Conservation (phyloP, 768 basidiomycete species). For the Dacryopinax primogenitus region DNA sequence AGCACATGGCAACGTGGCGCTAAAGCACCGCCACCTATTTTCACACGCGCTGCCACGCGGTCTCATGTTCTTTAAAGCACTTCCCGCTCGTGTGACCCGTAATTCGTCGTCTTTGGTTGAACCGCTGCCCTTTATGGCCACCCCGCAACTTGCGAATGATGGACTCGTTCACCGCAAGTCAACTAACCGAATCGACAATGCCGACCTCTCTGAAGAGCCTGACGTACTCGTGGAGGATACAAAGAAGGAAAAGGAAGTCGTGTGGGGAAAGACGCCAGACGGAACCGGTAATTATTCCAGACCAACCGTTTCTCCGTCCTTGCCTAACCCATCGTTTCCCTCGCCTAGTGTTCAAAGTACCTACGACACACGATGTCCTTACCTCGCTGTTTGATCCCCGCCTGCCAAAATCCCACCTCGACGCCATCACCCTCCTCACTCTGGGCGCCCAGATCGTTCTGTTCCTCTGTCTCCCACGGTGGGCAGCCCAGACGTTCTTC, state of each 20-base stretch:
- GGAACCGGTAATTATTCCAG: conserved; percentile 11
- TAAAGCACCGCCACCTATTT: not conserved
- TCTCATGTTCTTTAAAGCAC: not conserved
- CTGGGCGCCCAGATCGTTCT: conserved; percentile 66
- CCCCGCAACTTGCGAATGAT: not conserved
- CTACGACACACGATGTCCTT: conserved; percentile 81
- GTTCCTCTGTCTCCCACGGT: conserved; percentile 50
- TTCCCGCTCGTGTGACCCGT: not conserved
- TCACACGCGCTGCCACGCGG: not conserved
- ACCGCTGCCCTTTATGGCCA: not conserved
- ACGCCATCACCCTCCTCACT: conserved; percentile 68
- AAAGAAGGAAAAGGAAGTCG: conserved; percentile 40
- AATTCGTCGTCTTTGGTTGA: not conserved
- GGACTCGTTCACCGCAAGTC: not conserved
- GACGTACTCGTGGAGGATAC: not conserved
- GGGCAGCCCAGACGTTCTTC: conserved; percentile 53
- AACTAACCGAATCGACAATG: not conserved
- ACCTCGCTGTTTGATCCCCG: conserved; percentile 72
- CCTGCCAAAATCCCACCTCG: conserved; percentile 78
- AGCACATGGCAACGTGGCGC: not conserved
- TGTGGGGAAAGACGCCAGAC: conserved; percentile 61
- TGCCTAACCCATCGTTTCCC: not conserved
- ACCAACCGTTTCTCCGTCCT: not conserved
- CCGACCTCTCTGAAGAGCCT: not conserved
- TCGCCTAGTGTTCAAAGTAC: conserved; percentile 72